phyloP scores from a whole-genome alignment of 345 rosid genomes.

The Citrus hindsii region DNA sequence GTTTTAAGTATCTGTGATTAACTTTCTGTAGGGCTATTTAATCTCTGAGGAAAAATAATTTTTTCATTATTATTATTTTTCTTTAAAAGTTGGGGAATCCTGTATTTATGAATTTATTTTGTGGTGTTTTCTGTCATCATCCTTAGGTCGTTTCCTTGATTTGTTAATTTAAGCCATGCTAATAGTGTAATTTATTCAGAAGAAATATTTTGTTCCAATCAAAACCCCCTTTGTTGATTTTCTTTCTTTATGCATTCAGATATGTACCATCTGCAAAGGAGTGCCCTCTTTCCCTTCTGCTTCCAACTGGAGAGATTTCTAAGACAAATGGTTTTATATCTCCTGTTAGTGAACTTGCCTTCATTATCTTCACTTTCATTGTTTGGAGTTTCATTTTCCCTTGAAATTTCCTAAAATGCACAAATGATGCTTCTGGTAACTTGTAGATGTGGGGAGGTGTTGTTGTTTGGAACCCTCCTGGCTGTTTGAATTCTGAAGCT shows the following conservation, averaged over 20 bases:
- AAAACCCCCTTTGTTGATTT: slow-evolving; percentile 8
- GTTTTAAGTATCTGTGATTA: neutral
- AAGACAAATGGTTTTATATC: slow-evolving; percentile 90
- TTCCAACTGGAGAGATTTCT: slow-evolving; percentile 84
- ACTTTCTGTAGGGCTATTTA: neutral
- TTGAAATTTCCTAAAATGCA: neutral
- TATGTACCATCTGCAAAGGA: slow-evolving; percentile 84
- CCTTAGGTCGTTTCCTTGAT: neutral
- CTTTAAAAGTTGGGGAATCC: neutral
- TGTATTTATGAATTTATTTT: neutral
- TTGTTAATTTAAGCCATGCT: neutral
- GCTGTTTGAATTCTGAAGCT: slow-evolving; percentile 46
- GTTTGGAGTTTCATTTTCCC: neutral
- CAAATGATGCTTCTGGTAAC: slow-evolving; percentile 10
- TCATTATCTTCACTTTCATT: slow-evolving; percentile 6
- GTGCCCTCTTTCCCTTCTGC: slow-evolving; percentile 82
- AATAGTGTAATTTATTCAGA: neutral
- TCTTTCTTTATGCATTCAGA: slow-evolving; percentile 39
- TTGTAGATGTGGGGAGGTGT: slow-evolving; percentile 97
- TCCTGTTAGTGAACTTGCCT: slow-evolving; percentile 57
- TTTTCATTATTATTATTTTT: neutral
- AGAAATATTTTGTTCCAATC: slow-evolving; percentile 2
- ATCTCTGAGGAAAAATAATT: neutral
- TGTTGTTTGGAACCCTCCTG: slow-evolving; percentile 72
- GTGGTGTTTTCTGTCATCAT: neutral